phyloP scores from a whole-genome alignment of 768 basidiomycete genomes.

The Termitomyces sp. region DNA sequence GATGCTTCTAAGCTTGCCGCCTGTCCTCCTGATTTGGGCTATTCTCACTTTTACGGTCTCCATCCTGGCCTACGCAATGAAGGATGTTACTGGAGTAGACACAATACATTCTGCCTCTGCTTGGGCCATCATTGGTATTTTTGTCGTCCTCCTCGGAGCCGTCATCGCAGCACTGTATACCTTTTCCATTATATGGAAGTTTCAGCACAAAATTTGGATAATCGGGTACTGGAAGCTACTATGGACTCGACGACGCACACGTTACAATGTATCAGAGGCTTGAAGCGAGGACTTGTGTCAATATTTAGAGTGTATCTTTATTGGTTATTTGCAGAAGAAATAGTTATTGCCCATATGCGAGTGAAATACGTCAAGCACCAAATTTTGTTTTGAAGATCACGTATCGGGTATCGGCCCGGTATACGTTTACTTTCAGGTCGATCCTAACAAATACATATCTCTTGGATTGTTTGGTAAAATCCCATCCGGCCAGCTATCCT shows the following conservation, averaged over 20 bases:
- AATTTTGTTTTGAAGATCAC: too few species aligned
- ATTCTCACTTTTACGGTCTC: constrained; percentile 45
- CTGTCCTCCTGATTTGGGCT: constrained; percentile 54
- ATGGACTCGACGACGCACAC: constrained; percentile 11
- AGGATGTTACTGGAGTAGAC: constrained; percentile 25
- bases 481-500: too few species aligned
- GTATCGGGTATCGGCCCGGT: background rate
- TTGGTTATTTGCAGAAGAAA: background rate
- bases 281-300: background rate
- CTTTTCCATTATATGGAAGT: constrained; percentile 49
- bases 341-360: too few species aligned
- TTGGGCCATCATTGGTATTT: constrained; percentile 38
- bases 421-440: background rate
- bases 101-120: constrained; percentile 27
- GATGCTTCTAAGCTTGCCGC: constrained; percentile 48
- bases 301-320: background rate
- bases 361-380: too few species aligned
- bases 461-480: too few species aligned
- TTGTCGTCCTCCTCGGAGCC: constrained; percentile 33
- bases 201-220: constrained; percentile 25
- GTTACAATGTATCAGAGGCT: background rate
- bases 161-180: constrained; percentile 42
- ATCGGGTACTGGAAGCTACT: constrained; percentile 14
- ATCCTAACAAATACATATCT: background rate
- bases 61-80: constrained; percentile 40